Base-by-base conservation (phyloP, 805 yeast genomes). In the Cyberlindnera euphorbiae region DNA sequence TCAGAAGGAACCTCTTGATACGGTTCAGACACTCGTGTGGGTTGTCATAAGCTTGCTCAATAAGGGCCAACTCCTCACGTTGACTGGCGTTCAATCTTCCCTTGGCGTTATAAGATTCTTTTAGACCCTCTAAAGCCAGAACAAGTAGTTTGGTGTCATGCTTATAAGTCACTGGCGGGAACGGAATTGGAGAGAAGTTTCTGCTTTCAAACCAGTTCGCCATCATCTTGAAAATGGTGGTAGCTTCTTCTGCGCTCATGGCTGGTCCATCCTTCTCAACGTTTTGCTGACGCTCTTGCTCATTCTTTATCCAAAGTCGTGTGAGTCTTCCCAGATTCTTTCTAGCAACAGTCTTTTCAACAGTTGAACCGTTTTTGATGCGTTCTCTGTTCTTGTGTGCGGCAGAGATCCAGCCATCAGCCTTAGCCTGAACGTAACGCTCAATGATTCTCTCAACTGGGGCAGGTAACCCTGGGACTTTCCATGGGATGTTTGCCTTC, bases 401-500 rank as follows among this genome's bases (percentile, higher is more conserved):
- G 12, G 86, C 89, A 1, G 93, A 79, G 10, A 87, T 73, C 97
- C 97, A 93, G 6, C 95, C 94, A 50, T 90, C 97, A 2, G 97
- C 96, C 57, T 93, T 90, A 1, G 96, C 95, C 52, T 87, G 82
- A 32, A 93, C 80, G 52, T 93, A 93, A 30, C 96, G 74, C 53
- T 85, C 82, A 42, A 93, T 89, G 26, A 93, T 85, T 29, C 77
- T 75, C 47, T 80, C 93, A 17, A 93, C 76, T 0, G 97, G 97
- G 35, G 74, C 82, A 2, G 99, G 98, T 62, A 93, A 67, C 0
- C 97, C 97, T 1, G 96, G 95, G 12, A 93, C 97, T 48, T 86
- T 79, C 97, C 97, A 93, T 0, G 97, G 96, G 40, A 93, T 82
- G 54, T 93, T 90, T 3, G 98, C 98, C 58, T 93, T 93, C 99